Base-by-base conservation (phyloP, 495 filamentous ascomycete species). In the Cudoniella acicularis region DNA sequence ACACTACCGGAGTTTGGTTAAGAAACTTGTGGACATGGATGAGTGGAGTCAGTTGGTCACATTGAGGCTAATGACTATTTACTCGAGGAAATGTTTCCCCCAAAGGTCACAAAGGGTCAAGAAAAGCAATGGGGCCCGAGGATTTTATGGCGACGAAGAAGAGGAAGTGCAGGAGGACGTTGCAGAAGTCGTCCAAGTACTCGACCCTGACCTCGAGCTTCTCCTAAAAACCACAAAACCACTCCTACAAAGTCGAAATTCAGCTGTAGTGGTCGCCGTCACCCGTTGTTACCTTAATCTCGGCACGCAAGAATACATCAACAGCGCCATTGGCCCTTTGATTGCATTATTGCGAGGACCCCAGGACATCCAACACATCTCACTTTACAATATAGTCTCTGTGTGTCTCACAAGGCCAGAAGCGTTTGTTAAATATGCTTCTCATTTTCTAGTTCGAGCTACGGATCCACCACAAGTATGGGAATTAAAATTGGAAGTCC, bases 11-110 rank as follows among this genome's bases (percentile, higher is more conserved):
- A 76, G 80, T 49, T 73, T 98, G 46, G 84, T 93, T 42, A 89
- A 84, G 70, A 96, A 96, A 77, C 74, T 98, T 25, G 90, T 97
- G 24, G 94, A 98, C 67, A 98, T 98, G 94, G 94, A 98, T 72
- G 94, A 98, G 71, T 98, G 94, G 94, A 87, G 91, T 46, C 94
- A 98, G 71, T 71, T 97, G 1, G 87, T 88, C 0, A 89, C 88
- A 10, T 63, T 98, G 63, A 83, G 84, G 47, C 73, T 98, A 57
- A 83, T 98, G 82, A 87, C 86, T 3, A 69, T 85, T 23, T 98
- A 98, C 65, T 85, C 90, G 3, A 83, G 94, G 23, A 86, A 84
- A 73, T 97, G 91, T 74, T 98, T 98, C 66, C 94, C 94, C 3
- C 78, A 78, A 27, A 82, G 83, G 70, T 89, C 75, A 2, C 87